Evolutionary conservation across 2,329 filamentous ascomycete genomes (phyloP).

Genomic region (Sclerotinia minor): DNA sequence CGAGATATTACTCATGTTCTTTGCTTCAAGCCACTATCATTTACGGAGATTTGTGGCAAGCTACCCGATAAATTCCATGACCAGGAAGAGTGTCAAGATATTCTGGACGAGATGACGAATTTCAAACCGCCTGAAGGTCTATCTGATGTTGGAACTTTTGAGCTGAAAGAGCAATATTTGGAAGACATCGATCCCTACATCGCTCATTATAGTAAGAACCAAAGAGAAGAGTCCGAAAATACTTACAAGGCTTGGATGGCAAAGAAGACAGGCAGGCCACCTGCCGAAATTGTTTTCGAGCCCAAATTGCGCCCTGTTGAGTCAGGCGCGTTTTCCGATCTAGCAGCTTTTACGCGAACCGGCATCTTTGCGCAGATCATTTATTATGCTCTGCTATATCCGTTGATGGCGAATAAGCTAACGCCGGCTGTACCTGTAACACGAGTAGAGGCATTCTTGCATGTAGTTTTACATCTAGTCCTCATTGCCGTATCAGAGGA

Average conservation of each 20-base stretch:
- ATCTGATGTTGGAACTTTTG: conserved; percentile 90
- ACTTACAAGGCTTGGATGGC: conserved; percentile 86
- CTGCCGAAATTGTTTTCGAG: conserved; percentile 87
- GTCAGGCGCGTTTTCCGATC: conserved; percentile 72
- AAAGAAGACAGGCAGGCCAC: conserved; percentile 78
- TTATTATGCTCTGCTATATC: conserved; percentile 83
- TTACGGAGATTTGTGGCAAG: conserved; percentile 84
- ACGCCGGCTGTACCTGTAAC: conserved; percentile 77
- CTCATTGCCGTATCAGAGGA: conserved; percentile 88
- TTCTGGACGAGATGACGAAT: conserved; percentile 82
- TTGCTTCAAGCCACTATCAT: conserved; percentile 94
- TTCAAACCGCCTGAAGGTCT: conserved; percentile 90
- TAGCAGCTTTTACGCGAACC: conserved; percentile 79
- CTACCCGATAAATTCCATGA: conserved; percentile 89
- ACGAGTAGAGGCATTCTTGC: conserved; percentile 85
- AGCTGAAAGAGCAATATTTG: conserved; percentile 81
- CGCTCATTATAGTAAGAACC: conserved; percentile 94
- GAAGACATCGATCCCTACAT: conserved; percentile 93
- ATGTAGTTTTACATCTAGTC: conserved; percentile 84
- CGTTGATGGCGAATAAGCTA: conserved; percentile 65
- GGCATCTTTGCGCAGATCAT: conserved; percentile 87
- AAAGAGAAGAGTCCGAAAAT: conserved; percentile 90
- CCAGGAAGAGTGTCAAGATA: conserved; percentile 79
- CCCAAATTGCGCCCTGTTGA: conserved; percentile 76
- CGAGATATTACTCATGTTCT: conserved; percentile 91